phyloP scores from a whole-genome alignment of 192 early-diverging fungal species.

The Entophlyctis helioformis region DNA sequence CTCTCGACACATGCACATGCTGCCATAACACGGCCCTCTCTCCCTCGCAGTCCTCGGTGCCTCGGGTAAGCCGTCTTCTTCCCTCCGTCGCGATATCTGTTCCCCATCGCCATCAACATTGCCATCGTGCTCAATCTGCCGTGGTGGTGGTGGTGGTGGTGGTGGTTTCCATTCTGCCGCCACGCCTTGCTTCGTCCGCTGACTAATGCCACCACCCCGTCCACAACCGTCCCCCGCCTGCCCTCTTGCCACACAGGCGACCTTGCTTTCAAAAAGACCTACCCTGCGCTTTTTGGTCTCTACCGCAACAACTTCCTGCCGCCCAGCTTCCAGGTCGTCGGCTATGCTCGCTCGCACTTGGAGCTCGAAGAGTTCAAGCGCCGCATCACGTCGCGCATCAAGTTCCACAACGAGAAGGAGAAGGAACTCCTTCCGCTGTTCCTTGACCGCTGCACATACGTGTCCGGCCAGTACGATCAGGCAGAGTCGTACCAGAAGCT shows the following conservation, averaged over 20 bases:
- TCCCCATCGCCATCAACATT: too few species aligned
- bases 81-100: too few species aligned
- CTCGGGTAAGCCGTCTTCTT: too few species aligned
- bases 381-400: slow-evolving; percentile 59
- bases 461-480: slow-evolving; percentile 75
- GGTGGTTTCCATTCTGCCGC: slow-evolving; percentile 1
- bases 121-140: too few species aligned
- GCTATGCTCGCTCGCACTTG: slow-evolving; percentile 85
- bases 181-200: too few species aligned
- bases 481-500: slow-evolving; percentile 56
- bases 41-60: too few species aligned
- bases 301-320: slow-evolving; percentile 78
- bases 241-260: slow-evolving; percentile 61
- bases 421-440: slow-evolving; percentile 47
- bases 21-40: too few species aligned
- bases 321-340: slow-evolving; percentile 62
- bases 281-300: slow-evolving; percentile 88
- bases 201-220: too few species aligned
- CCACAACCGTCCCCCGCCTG: background rate
- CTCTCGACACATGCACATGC: too few species aligned
- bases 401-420: slow-evolving; percentile 46
- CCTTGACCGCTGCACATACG: slow-evolving; percentile 60
- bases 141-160: background rate
- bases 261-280: slow-evolving; percentile 97
- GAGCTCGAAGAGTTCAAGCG: slow-evolving; percentile 59